Percentiles rank a stretch among this genome's conserved stretches.
Conservation (phyloP, 345 rosid species). For the Brassica juncea region DNA sequence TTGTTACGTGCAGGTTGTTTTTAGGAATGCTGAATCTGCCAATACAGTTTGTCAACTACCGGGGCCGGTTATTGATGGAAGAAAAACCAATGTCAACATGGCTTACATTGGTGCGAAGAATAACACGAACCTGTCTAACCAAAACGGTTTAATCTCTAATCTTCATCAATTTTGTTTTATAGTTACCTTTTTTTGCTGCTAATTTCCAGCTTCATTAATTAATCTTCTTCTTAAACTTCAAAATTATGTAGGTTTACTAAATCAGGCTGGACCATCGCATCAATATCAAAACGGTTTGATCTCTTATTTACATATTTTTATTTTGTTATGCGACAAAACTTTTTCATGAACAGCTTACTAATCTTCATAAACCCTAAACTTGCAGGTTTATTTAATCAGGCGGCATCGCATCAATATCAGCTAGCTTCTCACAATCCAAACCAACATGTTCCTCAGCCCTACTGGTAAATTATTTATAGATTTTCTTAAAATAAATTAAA, state of each 20-base stretch:
- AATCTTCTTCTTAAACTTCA: not conserved
- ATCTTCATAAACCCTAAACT: not conserved
- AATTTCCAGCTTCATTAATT: no score
- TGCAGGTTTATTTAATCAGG: not conserved
- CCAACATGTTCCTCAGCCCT: not conserved
- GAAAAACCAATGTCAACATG: slow-evolving; percentile 17
- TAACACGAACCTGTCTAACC: not conserved
- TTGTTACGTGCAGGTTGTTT: slow-evolving; percentile 11
- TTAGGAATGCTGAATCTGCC: not conserved
- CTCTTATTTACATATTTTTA: not conserved
- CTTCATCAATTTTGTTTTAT: not conserved
- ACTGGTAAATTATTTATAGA: slow-evolving; percentile 6
- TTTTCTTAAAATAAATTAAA: not conserved
- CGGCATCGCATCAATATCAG: not conserved
- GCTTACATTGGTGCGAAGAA: not conserved
- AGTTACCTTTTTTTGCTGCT: not conserved
- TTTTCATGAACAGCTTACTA: not conserved
- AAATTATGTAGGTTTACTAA: not conserved
- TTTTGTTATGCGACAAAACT: not conserved
- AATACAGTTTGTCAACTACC: not conserved
- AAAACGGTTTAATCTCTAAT: slow-evolving; percentile 8
- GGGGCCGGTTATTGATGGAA: slow-evolving; percentile 1
- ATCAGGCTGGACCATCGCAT: not conserved
- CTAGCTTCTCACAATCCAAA: not conserved
- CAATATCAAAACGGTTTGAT: not conserved